Conservation (phyloP, 2,329 filamentous ascomycete species). For the Colletotrichum cordylinicola region DNA sequence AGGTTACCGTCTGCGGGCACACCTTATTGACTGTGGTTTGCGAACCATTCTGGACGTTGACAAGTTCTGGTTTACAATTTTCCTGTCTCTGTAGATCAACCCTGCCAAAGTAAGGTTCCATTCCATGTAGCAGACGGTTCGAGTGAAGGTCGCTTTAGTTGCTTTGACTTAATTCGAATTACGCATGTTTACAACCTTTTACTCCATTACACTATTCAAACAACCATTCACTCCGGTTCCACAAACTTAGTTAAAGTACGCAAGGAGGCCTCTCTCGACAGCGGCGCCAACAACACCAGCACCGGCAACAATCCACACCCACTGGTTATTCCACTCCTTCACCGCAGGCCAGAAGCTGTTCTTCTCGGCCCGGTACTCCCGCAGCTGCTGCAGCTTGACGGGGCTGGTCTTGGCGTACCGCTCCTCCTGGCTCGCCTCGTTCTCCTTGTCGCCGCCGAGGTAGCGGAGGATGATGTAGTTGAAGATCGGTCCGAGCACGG, state of each 20-base stretch:
- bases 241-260: not conserved
- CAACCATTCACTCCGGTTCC: not conserved
- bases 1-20: not conserved
- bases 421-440: conserved; percentile 55
- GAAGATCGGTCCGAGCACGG: conserved; percentile 59
- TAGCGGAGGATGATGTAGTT: conserved; percentile 65
- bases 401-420: conserved; percentile 56
- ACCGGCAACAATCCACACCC: conserved; percentile 59
- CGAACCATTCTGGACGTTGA: not conserved
- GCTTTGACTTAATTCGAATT: not conserved
- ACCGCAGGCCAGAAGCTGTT: conserved; percentile 65
- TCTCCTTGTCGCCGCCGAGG: conserved; percentile 61
- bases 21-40: not conserved
- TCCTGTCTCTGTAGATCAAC: fast-evolving
- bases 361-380: conserved; percentile 56
- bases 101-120: fast-evolving
- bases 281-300: conserved; percentile 53
- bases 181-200: not conserved
- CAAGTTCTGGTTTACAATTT: not conserved
- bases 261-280: conserved; percentile 39
- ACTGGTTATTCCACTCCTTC: conserved; percentile 57
- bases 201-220: not conserved
- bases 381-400: conserved; percentile 57
- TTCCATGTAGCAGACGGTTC: not conserved
- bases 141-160: not conserved